These are phyloP conservation scores for Xylaria palmicola DNA, from an alignment of 495 filamentous ascomycete genomes.

Conservation along the genomic window DNA sequence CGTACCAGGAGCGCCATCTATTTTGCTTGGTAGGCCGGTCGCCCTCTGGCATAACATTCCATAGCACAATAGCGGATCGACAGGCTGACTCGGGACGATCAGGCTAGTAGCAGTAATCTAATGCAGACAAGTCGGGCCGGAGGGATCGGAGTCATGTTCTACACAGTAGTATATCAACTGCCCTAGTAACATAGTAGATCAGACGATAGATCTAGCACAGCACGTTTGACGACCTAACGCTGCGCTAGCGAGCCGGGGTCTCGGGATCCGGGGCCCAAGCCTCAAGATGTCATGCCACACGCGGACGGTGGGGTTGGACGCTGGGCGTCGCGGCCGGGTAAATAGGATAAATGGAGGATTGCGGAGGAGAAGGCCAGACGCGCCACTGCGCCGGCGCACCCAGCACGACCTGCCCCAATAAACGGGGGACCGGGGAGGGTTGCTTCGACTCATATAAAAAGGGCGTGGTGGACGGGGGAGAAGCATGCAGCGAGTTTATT, in stretches of 20 bases:
- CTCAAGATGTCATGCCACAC: background rate
- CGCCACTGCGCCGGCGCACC: conserved; percentile 28
- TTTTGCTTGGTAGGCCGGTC: no score
- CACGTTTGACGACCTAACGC: background rate
- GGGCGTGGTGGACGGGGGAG: background rate
- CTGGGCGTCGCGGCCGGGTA: conserved; percentile 33
- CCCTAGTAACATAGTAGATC: no score
- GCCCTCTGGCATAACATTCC: no score
- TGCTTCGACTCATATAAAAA: conserved; percentile 15
- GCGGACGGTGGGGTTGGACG: background rate
- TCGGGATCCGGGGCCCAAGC: background rate
- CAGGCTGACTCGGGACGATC: no score
- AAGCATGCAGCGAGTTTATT: background rate
- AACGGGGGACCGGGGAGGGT: background rate
- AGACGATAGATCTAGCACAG: no score
- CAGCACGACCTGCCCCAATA: background rate
- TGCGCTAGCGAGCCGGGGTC: background rate
- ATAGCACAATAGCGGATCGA: no score
- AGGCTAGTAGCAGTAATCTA: no score
- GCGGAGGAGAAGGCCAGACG: conserved; percentile 11
- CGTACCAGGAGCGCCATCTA: no score
- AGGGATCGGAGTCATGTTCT: no score
- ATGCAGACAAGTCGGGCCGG: no score
- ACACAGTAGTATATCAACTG: no score
- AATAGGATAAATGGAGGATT: conserved; percentile 46